These are phyloP conservation scores for Cordyceps fumosorosea DNA, from an alignment of 2,329 filamentous ascomycete genomes.

Conservation along the genomic window DNA sequence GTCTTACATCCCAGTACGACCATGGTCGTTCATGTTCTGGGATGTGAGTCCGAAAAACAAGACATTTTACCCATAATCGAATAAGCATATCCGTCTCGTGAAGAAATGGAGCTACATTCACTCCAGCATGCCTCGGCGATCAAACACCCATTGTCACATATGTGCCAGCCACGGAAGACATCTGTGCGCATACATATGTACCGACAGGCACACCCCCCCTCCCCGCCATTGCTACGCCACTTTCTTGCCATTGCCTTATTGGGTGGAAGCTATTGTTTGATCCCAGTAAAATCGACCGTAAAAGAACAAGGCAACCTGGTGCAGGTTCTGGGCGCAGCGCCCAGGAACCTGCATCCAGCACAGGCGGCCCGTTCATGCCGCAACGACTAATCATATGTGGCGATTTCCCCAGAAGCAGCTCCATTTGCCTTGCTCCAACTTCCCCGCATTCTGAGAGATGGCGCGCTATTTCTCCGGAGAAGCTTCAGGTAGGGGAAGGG, in stretches of 20 bases:
- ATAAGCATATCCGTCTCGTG: neutral
- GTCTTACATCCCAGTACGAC: neutral
- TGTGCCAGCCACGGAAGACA: neutral
- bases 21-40: neutral
- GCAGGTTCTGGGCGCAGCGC: neutral
- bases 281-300: no score
- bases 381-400: neutral
- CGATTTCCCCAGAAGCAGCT: neutral
- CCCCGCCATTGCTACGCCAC: neutral
- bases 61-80: neutral
- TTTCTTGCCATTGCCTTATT: no score
- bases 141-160: neutral
- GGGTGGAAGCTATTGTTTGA: no score
- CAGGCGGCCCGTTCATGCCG: neutral
- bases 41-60: neutral
- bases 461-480: neutral
- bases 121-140: neutral
- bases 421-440: neutral
- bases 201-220: neutral
- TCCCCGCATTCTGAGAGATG: neutral
- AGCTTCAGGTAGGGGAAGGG: neutral
- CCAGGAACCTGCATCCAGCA: neutral
- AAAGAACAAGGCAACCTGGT: neutral
- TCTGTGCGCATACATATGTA: conserved; percentile 9
- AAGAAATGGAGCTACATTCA: neutral